Conservation (phyloP, 177 flowering plant species). For the Vitis hybrid region DNA sequence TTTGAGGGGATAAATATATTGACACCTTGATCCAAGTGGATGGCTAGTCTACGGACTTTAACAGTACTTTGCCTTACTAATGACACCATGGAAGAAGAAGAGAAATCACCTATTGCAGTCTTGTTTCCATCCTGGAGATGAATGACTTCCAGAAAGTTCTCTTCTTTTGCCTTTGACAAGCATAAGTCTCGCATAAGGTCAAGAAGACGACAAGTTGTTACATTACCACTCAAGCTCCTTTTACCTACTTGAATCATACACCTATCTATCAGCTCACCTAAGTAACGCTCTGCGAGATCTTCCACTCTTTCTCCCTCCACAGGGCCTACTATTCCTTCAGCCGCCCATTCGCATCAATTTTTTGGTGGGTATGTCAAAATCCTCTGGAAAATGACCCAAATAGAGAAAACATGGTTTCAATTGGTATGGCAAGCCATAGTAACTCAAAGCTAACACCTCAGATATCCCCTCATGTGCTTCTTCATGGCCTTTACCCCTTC, state of each 20-base stretch:
- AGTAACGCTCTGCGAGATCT: constrained; percentile 2
- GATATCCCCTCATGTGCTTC: too few relatives aligned
- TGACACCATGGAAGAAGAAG: too few relatives aligned
- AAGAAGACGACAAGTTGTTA: constrained; percentile 8
- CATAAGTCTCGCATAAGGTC: constrained; percentile 10
- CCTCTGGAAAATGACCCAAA: constrained; percentile 1
- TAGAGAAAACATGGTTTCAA: constrained; percentile 5
- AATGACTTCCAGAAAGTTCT: neutral
- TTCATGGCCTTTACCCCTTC: neutral
- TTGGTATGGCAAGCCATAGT: neutral
- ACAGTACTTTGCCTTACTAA: too few relatives aligned
- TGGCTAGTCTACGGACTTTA: too few relatives aligned
- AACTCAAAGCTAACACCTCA: neutral
- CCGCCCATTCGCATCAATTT: neutral
- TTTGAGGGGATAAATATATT: too few relatives aligned
- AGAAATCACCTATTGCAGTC: too few relatives aligned
- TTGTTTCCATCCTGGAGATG: too few relatives aligned
- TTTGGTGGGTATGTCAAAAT: neutral
- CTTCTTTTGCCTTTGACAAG: neutral
- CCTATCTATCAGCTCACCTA: neutral
- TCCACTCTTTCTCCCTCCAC: neutral
- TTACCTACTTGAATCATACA: constrained; percentile 7
- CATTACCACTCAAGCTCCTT: constrained; percentile 1
- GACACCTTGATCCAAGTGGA: too few relatives aligned
- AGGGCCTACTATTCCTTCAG: neutral